These are phyloP conservation scores for Wickerhamomyces chambardii DNA, from an alignment of 805 yeast species.

Conservation along the genomic window DNA sequence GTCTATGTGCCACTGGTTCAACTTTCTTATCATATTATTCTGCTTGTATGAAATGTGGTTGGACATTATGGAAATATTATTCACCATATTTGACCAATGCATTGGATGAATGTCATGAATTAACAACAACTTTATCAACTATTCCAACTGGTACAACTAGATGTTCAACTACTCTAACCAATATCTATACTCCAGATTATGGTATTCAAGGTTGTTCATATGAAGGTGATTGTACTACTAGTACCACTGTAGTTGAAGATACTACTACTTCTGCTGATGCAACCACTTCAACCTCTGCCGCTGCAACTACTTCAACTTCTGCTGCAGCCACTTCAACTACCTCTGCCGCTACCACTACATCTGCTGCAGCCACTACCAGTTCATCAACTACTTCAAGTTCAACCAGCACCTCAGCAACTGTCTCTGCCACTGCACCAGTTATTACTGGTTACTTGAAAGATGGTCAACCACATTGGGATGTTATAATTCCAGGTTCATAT, in stretches of 20 bases:
- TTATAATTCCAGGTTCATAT: too few species aligned
- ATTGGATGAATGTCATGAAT: conserved; percentile 11
- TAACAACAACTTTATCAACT: conserved; percentile 2
- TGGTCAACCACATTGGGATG: too few species aligned
- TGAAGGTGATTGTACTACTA: conserved; percentile 2
- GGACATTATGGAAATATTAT: conserved; percentile 23
- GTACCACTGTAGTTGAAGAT: not conserved
- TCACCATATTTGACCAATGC: conserved; percentile 14
- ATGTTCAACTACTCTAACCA: conserved; percentile 5
- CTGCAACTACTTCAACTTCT: too few species aligned
- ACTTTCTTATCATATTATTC: conserved; percentile 7
- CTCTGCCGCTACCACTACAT: too few species aligned
- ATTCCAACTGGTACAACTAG: conserved; percentile 21
- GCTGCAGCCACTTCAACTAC: too few species aligned
- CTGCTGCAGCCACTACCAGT: too few species aligned
- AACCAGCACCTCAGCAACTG: not conserved
- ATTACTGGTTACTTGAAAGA: not conserved
- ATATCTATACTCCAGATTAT: not conserved
- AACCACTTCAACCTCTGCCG: too few species aligned
- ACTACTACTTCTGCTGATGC: too few species aligned
- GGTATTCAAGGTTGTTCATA: conserved; percentile 1
- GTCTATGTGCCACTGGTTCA: conserved; percentile 8
- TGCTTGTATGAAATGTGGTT: conserved; percentile 23
- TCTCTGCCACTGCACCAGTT: not conserved
- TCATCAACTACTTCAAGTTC: not conserved